Percentiles rank a stretch among this genome's conserved stretches.
phyloP scores from a whole-genome alignment of 1,284 basidiomycete species.

The Polyporus tsugae region DNA sequence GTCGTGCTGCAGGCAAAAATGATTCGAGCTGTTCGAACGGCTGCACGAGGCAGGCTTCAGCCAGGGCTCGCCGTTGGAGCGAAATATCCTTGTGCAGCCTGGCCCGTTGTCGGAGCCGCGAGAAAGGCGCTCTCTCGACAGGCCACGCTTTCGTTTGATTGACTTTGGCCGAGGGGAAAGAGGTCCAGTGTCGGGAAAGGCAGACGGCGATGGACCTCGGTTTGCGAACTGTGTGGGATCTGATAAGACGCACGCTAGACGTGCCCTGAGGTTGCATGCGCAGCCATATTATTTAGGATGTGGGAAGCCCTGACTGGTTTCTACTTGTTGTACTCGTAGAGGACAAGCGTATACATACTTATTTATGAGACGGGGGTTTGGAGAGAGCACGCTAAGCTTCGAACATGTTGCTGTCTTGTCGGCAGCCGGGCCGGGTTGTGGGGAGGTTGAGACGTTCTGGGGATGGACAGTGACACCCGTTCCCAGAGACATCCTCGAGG shows the following conservation, averaged over 20 bases:
- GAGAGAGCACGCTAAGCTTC: too few species aligned
- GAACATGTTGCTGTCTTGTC: neutral
- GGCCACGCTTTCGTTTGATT: slow-evolving; percentile 56
- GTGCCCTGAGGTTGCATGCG: too few species aligned
- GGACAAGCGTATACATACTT: too few species aligned
- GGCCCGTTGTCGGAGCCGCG: slow-evolving; percentile 50
- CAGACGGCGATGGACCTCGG: too few species aligned
- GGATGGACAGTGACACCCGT: neutral
- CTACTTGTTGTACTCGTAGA: too few species aligned
- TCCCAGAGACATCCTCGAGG: neutral
- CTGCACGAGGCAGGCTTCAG: slow-evolving; percentile 49
- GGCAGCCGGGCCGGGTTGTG: neutral
- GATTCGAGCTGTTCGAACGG: slow-evolving; percentile 48
- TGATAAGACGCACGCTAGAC: too few species aligned
- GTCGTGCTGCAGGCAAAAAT: slow-evolving; percentile 43
- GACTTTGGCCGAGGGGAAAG: slow-evolving; percentile 51
- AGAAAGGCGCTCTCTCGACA: slow-evolving; percentile 27
- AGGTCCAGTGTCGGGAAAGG: neutral
- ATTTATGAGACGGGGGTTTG: too few species aligned
- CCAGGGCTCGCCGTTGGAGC: slow-evolving; percentile 50
- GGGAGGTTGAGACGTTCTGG: neutral
- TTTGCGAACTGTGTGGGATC: too few species aligned
- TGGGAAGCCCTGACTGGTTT: too few species aligned
- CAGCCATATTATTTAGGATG: too few species aligned
- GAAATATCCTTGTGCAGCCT: slow-evolving; percentile 55